These are phyloP conservation scores for Harringtonia lauricola DNA, from an alignment of 2,329 filamentous ascomycete genomes.

Conservation along the genomic window DNA sequence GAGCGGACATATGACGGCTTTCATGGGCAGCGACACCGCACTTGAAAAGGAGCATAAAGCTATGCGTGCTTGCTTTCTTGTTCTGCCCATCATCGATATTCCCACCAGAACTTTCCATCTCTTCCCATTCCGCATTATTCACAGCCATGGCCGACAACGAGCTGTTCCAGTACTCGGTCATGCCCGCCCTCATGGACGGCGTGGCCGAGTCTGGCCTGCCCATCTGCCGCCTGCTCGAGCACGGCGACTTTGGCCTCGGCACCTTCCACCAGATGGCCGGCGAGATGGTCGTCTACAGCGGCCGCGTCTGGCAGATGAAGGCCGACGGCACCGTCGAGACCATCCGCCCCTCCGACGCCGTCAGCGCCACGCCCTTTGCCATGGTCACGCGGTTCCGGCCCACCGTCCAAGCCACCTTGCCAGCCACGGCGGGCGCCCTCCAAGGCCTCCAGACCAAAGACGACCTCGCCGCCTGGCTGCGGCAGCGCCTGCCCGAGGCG, in stretches of 20 bases:
- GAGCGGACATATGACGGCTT: no score
- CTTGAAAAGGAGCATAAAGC: no score
- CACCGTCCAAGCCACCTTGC: constrained; percentile 2
- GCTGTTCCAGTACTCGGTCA: constrained; percentile 22
- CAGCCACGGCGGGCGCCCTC: constrained; percentile 4
- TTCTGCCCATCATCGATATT: no score
- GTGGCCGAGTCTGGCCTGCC: constrained; percentile 21
- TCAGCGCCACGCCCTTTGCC: constrained; percentile 21
- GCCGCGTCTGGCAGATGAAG: constrained; percentile 23
- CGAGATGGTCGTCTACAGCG: constrained; percentile 24
- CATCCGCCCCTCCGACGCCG: constrained; percentile 12
- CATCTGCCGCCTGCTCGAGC: constrained; percentile 16
- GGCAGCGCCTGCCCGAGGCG: constrained; percentile 15
- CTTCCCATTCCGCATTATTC: no score
- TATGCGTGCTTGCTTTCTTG: no score
- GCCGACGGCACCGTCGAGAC: constrained; percentile 18
- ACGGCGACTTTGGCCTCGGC: constrained; percentile 24
- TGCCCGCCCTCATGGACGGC: constrained; percentile 24
- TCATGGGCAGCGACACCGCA: no score
- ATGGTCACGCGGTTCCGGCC: constrained; percentile 21
- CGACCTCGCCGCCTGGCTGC: constrained; percentile 14
- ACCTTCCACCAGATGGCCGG: constrained; percentile 22
- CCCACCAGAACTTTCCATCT: no score
- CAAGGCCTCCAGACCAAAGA: constrained; percentile 18
- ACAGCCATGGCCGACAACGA: constrained; percentile 23